A percentile compares a stretch with the other conserved stretches of the same genome.
Conservation (phyloP, 1,284 basidiomycete genomes). For the Cystodermella granulosa region DNA sequence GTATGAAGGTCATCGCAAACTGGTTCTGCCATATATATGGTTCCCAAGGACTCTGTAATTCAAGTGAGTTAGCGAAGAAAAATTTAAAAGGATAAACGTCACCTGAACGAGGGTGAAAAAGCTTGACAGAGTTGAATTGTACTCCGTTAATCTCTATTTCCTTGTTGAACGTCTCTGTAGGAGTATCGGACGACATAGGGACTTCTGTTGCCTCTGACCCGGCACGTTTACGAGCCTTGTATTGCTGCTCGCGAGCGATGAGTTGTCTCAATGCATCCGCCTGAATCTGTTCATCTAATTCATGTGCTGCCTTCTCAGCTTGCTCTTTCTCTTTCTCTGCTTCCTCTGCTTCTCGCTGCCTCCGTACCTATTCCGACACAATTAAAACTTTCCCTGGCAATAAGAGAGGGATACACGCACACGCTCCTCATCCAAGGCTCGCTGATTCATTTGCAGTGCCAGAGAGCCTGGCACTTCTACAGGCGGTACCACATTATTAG, state of each 20-base stretch:
- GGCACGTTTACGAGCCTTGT: constrained; percentile 54
- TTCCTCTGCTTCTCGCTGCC: constrained; percentile 49
- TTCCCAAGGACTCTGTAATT: constrained; percentile 56
- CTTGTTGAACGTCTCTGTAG: constrained; percentile 56
- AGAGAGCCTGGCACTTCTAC: constrained; percentile 61
- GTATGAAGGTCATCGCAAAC: constrained; percentile 57
- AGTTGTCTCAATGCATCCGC: constrained; percentile 56
- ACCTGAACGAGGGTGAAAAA: constrained; percentile 67
- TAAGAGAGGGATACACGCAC: constrained; percentile 32
- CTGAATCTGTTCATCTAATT: constrained; percentile 60
- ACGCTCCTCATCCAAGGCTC: constrained; percentile 61
- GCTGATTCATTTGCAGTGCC: constrained; percentile 66
- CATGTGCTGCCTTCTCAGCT: constrained; percentile 46
- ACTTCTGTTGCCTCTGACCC: constrained; percentile 65
- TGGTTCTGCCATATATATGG: constrained; percentile 66
- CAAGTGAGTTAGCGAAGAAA: not conserved
- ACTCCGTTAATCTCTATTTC: constrained; percentile 57
- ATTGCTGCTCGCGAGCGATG: constrained; percentile 49
- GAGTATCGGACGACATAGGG: constrained; percentile 47
- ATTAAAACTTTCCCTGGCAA: constrained; percentile 6
- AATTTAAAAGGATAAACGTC: constrained; percentile 15
- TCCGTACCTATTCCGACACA: constrained; percentile 34
- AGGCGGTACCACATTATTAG: constrained; percentile 51
- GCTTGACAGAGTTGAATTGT: constrained; percentile 57
- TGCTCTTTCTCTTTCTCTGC: constrained; percentile 46